A percentile compares a stretch with the other conserved stretches of the same genome.
Conservation (phyloP, 2,329 filamentous ascomycete genomes). For the Ustulina deusta region DNA sequence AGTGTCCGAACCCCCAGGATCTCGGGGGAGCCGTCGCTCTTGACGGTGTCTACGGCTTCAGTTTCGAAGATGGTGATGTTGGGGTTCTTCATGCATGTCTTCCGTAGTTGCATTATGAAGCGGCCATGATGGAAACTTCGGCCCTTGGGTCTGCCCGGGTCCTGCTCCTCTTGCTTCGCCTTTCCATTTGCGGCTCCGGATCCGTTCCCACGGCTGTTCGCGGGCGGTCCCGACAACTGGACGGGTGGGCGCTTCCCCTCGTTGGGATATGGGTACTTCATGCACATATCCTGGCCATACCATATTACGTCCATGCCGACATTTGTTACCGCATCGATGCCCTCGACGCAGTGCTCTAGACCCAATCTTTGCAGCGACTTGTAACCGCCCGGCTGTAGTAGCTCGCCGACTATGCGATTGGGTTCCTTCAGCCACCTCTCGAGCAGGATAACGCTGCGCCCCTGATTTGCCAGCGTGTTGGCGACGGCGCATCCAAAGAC, state of each 20-base stretch:
- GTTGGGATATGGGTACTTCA: slow-evolving; percentile 80
- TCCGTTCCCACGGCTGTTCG: slow-evolving; percentile 44
- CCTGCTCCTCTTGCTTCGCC: slow-evolving; percentile 46
- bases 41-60: slow-evolving; percentile 81
- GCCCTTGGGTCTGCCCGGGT: slow-evolving; percentile 70
- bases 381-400: slow-evolving; percentile 93
- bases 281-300: slow-evolving; percentile 76
- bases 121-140: slow-evolving; percentile 92
- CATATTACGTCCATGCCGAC: slow-evolving; percentile 91
- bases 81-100: slow-evolving; percentile 76
- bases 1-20: slow-evolving; percentile 85
- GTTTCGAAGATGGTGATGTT: slow-evolving; percentile 95
- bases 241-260: slow-evolving; percentile 46
- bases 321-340: slow-evolving; percentile 85
- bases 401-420: slow-evolving; percentile 93
- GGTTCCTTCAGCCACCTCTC: slow-evolving; percentile 92
- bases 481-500: slow-evolving; percentile 90
- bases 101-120: slow-evolving; percentile 86
- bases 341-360: slow-evolving; percentile 83
- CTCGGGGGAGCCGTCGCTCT: slow-evolving; percentile 74
- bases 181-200: slow-evolving; percentile 48
- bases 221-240: slow-evolving; percentile 22
- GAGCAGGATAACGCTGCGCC: slow-evolving; percentile 88
- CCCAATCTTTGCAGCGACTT: slow-evolving; percentile 84
- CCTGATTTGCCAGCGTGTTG: slow-evolving; percentile 86